Evolutionary conservation across 2,329 filamentous ascomycete genomes (phyloP), one percentile per base, ranked within the genome.

Genomic region (Alternaria conjuncta): DNA sequence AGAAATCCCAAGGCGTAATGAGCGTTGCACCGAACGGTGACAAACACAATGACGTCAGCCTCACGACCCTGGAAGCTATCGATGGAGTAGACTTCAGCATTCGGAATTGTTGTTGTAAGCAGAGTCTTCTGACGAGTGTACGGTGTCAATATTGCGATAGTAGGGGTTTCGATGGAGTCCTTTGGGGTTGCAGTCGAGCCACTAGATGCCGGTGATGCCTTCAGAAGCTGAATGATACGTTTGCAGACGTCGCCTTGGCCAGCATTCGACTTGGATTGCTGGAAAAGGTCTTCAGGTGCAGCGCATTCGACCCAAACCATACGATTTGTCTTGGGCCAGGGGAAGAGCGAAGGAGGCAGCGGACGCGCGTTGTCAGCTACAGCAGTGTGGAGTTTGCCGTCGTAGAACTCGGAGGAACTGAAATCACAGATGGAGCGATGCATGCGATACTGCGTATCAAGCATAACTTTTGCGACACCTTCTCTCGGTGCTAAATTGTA

Each of bases 381-480:
- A 0, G 75, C 79, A 0, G 81, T 82, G 4, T 74, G 69, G 2
- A 84, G 65, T 11, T 71, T 78, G 2, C 71, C 68, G 0, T 75
- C 60, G 58, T 84, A 84, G 62, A 84, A 83, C 51, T 82, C 79
- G 0, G 43, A 56, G 0, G 82, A 83, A 57, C 73, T 79, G 54
- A 83, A 82, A n/a, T 69, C 47, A 62, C 81, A 83, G 9, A 84
- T 76, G 2, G 64, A 65, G 0, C 72, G 71, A 64, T 83, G 81
- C 81, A 84, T 84, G 1, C 82, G 79, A 64, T 84, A 83, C 60
- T 84, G 83, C 0, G 75, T 81, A 55, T 83, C 78, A 6, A 84
- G 69, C 81, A 84, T 84, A 18, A 80, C 71, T 59, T 73, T 82
- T 5, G 30, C 70, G 20, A 79, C 61, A 2, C 63, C 51, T 28